Base-by-base conservation (phyloP, 495 filamentous ascomycete genomes). In the Baudoinia panamericana region DNA sequence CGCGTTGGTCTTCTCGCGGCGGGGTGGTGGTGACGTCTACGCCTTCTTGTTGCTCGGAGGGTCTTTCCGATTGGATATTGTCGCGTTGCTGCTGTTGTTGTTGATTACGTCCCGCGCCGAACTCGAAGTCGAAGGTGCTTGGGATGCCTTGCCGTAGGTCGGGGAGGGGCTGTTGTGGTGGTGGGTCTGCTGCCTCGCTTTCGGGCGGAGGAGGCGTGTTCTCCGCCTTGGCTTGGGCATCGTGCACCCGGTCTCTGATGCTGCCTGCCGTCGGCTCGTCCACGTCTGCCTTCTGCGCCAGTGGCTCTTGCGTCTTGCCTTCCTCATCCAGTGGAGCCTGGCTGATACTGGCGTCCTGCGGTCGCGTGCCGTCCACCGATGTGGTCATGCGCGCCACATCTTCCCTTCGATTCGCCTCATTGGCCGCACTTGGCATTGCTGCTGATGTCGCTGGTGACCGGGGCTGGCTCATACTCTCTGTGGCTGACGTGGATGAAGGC, bases 101-200 rank as follows among this genome's bases (percentile, higher is more conserved):
- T n/a, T n/a, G n/a, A n/a, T n/a, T n/a, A n/a, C n/a, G n/a, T n/a
- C n/a, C n/a, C n/a, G n/a, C n/a, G n/a, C 42, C 75, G 45, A 80
- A 72, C 54, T 90, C 82, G 17, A 68, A 65, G 39, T 63, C 67
- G 24, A 93, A 66, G 13, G 85, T 93, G 15, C 85, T 93, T 0
- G 86, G 86, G 43, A 94, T 90, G 48, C 86, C 86, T 56, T 88
- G 79, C 6, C 82, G 88, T 17, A 94, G 72, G 55, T 94, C 85
- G 41, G 86, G 86, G 13, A 94, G 69, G 15, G 79, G 76, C 51
- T 70, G 62, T 2, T 63, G 56, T 43, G 67, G 56, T 29, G 60
- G 56, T 54, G 60, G 51, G 18, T 62, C 45, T 20, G 55, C 39
- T 46, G 51, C 36, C 5, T 18, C 8, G 12, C 3, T 8, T 7